Percentiles rank a stretch among this genome's conserved stretches.
phyloP scores from a whole-genome alignment of 2,329 filamentous ascomycete species.

The Epichloe coenophiala region DNA sequence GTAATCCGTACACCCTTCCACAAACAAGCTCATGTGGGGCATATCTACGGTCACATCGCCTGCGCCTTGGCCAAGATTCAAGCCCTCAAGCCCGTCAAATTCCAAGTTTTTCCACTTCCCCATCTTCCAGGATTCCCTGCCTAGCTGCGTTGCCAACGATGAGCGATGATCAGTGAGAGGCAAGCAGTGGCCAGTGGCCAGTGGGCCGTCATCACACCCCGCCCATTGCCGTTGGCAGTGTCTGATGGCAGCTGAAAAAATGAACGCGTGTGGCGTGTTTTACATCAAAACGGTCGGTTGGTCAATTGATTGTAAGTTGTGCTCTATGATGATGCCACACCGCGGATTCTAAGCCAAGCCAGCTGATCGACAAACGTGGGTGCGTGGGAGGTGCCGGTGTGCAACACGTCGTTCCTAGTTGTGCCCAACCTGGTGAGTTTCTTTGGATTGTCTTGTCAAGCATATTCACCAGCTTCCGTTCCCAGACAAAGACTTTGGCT shows the following conservation, averaged over 20 bases:
- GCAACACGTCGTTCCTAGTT: no score
- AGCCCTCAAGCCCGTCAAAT: not conserved
- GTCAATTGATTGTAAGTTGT: not conserved
- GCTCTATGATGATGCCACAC: conserved; percentile 28
- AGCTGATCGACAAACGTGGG: no score
- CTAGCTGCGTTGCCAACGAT: not conserved
- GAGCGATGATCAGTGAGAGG: not conserved
- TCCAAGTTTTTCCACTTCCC: not conserved
- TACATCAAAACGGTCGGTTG: no score
- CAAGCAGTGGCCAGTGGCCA: not conserved
- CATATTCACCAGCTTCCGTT: no score
- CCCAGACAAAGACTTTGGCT: no score
- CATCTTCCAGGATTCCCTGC: not conserved
- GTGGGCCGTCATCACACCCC: no score
- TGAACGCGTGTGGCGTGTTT: no score
- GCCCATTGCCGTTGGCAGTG: no score
- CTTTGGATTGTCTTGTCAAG: no score
- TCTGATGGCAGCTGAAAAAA: no score
- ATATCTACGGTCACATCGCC: no score
- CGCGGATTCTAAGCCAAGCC: not conserved
- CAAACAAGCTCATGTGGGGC: conserved; percentile 5
- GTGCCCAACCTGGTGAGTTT: no score
- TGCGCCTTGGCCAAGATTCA: not conserved
- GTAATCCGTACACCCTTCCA: not conserved
- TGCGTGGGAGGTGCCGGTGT: not conserved